These are phyloP conservation scores for Sherardia arvensis DNA, from an alignment of 257 asterid genomes.

Conservation along the genomic window DNA sequence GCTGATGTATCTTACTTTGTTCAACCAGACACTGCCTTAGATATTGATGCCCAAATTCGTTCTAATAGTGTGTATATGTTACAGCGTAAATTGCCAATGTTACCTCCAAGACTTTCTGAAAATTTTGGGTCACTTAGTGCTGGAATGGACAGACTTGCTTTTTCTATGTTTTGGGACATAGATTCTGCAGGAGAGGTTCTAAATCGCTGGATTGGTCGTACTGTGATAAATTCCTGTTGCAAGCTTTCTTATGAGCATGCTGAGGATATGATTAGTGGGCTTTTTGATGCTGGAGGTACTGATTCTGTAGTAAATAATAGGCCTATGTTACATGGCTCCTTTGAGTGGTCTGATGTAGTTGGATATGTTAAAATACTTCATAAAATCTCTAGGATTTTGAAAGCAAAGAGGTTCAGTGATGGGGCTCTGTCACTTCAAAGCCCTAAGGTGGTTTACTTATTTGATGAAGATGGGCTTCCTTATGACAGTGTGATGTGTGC, in stretches of 20 bases:
- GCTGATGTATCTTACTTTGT: constrained; percentile 86
- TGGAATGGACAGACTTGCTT: constrained; percentile 75
- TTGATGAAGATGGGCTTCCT: constrained; percentile 70
- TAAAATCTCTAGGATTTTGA: constrained; percentile 43
- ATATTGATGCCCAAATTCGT: constrained; percentile 38
- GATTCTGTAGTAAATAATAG: constrained; percentile 10
- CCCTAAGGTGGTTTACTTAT: constrained; percentile 58
- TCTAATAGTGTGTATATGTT: constrained; percentile 26
- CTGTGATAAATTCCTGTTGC: constrained; percentile 62
- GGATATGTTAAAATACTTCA: constrained; percentile 49
- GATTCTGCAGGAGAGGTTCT: constrained; percentile 56
- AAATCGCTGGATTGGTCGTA: constrained; percentile 78
- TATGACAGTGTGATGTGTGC: constrained; percentile 44
- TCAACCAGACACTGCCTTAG: constrained; percentile 62
- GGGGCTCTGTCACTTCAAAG: constrained; percentile 82
- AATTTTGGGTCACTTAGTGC: constrained; percentile 76
- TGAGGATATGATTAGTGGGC: constrained; percentile 53
- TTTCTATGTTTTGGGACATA: constrained; percentile 80
- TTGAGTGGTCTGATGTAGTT: constrained; percentile 34
- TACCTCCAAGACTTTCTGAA: constrained; percentile 63
- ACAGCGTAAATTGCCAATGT: constrained; percentile 26
- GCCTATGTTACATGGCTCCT: constrained; percentile 20
- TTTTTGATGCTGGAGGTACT: constrained; percentile 25
- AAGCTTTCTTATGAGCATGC: constrained; percentile 91
- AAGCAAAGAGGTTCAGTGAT: constrained; percentile 44